Evolutionary conservation across 495 filamentous ascomycete species (phyloP).

Genomic region (Penicillium paxilli): DNA sequence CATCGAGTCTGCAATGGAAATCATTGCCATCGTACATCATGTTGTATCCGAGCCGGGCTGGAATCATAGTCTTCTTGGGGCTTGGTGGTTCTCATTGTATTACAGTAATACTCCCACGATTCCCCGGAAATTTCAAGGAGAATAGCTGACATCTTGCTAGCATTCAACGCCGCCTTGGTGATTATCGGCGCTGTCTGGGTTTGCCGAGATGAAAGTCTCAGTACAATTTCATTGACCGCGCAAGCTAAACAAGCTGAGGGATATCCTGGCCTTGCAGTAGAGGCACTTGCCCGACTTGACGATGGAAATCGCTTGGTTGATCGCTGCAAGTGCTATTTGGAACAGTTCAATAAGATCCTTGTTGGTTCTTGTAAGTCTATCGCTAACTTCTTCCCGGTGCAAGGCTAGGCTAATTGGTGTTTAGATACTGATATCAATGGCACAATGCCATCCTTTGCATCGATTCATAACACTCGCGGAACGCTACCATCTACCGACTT

Average conservation of each 20-base stretch:
- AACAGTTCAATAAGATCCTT: constrained; percentile 30
- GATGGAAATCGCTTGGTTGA: constrained; percentile 41
- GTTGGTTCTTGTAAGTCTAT: constrained; percentile 23
- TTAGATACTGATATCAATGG: not conserved
- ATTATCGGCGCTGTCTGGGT: constrained; percentile 34
- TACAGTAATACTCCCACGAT: constrained; percentile 32
- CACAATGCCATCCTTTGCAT: constrained; percentile 2
- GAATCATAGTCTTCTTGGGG: constrained; percentile 32
- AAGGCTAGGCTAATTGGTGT: not conserved
- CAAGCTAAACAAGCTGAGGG: constrained; percentile 16
- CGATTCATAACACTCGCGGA: constrained; percentile 5
- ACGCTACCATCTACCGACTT: constrained; percentile 6
- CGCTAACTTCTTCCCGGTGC: not conserved
- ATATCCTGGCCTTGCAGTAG: constrained; percentile 30
- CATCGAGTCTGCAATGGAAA: constrained; percentile 35
- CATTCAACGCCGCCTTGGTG: constrained; percentile 42
- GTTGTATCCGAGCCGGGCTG: constrained; percentile 22
- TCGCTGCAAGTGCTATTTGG: constrained; percentile 37
- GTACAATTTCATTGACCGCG: constrained; percentile 1
- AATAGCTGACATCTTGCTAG: constrained; percentile 9
- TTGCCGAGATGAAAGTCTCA: constrained; percentile 12
- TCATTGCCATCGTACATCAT: constrained; percentile 35
- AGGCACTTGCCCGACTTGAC: constrained; percentile 36
- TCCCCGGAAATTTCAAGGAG: not conserved
- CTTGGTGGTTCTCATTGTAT: constrained; percentile 46